Evolutionary conservation across 352 stramenopile species (phyloP).

Genomic region (Blastocystis sp.): DNA sequence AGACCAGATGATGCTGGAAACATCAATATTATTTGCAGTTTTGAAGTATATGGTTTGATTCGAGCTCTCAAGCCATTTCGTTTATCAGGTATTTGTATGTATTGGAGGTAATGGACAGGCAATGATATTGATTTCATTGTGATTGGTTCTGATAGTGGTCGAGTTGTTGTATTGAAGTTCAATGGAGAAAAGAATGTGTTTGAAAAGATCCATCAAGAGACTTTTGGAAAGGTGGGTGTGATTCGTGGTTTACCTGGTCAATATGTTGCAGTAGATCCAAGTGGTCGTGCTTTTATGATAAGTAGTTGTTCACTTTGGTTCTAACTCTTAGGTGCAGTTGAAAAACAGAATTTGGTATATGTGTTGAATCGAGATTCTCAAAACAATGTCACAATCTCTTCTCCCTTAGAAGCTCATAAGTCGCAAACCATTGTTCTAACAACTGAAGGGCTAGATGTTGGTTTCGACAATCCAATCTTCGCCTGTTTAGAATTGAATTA

Average conservation of each 20-base stretch:
- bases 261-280: constrained; percentile 90
- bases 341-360: constrained; percentile 99
- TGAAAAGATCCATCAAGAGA: constrained; percentile 79
- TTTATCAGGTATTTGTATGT: constrained; percentile 67
- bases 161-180: constrained; percentile 88
- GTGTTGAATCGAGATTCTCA: constrained; percentile 90
- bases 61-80: constrained; percentile 81
- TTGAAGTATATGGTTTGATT: constrained; percentile 81
- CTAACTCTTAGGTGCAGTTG: constrained; percentile 69
- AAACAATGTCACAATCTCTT: constrained; percentile 88
- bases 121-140: constrained; percentile 84
- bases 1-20: constrained; percentile 67
- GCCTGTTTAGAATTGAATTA: constrained; percentile 91
- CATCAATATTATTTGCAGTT: constrained; percentile 75
- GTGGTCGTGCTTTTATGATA: constrained; percentile 90
- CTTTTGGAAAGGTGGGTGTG: constrained; percentile 89
- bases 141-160: constrained; percentile 87
- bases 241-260: constrained; percentile 90
- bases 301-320: constrained; percentile 66
- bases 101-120: constrained; percentile 6
- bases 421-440: constrained; percentile 85
- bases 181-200: constrained; percentile 70
- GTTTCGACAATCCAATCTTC: constrained; percentile 98
- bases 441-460: constrained; percentile 88
- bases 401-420: constrained; percentile 93